These are phyloP conservation scores for Chimonanthus praecox DNA, from an alignment of 164 flowering plant species.

Conservation along the genomic window DNA sequence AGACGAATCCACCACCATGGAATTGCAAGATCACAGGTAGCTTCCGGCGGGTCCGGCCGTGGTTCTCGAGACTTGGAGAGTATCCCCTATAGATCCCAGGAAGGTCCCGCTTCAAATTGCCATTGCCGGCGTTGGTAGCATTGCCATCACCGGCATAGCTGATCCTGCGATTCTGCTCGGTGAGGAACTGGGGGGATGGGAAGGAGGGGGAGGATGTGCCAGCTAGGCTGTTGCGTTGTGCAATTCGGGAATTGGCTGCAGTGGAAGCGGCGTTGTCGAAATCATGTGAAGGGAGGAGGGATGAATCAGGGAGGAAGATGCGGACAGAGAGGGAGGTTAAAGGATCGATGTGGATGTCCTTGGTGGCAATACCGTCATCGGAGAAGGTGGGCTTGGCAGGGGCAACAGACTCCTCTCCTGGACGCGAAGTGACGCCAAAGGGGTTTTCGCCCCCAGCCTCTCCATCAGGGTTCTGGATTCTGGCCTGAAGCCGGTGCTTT, in stretches of 20 bases:
- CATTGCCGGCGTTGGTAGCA: conserved; percentile 5
- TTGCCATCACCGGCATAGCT: conserved; percentile 17
- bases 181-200: not conserved
- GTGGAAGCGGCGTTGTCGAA: not conserved
- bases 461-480: conserved; percentile 33
- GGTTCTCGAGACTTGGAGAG: conserved; percentile 2
- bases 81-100: conserved; percentile 8
- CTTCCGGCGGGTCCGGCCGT: conserved; percentile 20
- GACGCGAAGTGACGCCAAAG: conserved; percentile 80
- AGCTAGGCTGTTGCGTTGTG: conserved; percentile 43
- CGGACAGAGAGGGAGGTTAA: conserved; percentile 50
- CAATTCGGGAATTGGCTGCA: conserved; percentile 24
- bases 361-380: conserved; percentile 84
- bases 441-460: conserved; percentile 24
- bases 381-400: conserved; percentile 74
- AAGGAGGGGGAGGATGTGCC: conserved; percentile 5
- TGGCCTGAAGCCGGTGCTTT: conserved; percentile 76
- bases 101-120: conserved; percentile 30
- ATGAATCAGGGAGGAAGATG: conserved; percentile 58
- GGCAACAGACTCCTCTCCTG: conserved; percentile 57
- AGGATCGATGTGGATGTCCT: conserved; percentile 83
- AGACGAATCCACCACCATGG: conserved; percentile 80
- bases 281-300: conserved; percentile 21
- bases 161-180: conserved; percentile 9
- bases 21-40: conserved; percentile 75